Base-by-base conservation (phyloP, 148 eudicot species). In the Rhododendron ovatum region DNA sequence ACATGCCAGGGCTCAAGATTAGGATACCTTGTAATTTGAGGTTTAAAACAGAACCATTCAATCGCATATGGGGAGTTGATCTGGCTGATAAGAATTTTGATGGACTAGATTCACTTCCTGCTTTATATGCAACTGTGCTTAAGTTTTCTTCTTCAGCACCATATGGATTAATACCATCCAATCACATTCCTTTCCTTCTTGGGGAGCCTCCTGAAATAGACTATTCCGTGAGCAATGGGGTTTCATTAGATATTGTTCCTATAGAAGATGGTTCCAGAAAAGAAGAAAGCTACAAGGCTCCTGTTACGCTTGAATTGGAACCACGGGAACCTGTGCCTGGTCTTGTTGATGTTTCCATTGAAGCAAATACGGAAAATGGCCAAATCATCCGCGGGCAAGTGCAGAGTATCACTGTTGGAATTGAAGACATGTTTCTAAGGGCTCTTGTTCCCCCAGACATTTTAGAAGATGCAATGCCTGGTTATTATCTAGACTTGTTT, bases 371-470 rank as follows among this genome's bases (percentile, higher is more conserved):
- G 71, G 98, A 94, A 87, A 90, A 92, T 88, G 99, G 98, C 80
- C 94, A 92, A 85, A 88, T 97, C 75, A 94, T 95, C 83, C 84
- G 76, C 1, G 99, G 99, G 24, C 96, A 92, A 82, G 98, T 97
- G 83, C 92, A 91, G 81, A 93, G 92, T 67, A 86, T 97, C 48
- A 85, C 90, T 37, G 89, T 97, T 77, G 98, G 99, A 63, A 97
- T 97, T 22, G 99, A 97, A 86, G 99, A 97, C 92, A 94, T 97
- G 98, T 95, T 97, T 89, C 96, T 95, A 59, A 93, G 87, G 82
- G 92, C 94, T 85, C 82, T 88, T 75, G 61, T 91, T 77, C 96
- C 98, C 47, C 84, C 91, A 20, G 95, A 93, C 77, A 88, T 95
- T 55, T 45, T 87, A 2, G 89, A 78, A 75, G 92, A 89, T 71